Evolutionary conservation across 2,329 filamentous ascomycete genomes (phyloP), one percentile per base, ranked within the genome.

Genomic region (Penicillium sp.): DNA sequence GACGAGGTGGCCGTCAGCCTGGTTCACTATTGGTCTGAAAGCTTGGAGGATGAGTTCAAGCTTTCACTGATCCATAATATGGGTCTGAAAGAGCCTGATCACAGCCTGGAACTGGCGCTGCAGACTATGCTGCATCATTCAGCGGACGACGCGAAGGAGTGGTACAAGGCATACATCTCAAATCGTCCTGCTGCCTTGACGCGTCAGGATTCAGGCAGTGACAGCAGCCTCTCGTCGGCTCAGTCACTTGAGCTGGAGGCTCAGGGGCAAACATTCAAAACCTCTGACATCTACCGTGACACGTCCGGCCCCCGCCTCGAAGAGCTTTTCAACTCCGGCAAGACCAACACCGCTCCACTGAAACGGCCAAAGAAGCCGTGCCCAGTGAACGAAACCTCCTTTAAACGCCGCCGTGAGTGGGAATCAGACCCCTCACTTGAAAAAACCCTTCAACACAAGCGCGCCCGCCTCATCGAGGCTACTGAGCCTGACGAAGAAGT

Each of bases 141-240:
- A 11, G 48, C 25, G 2, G 35, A 54, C 1, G 62, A 65, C 12
- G 65, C 65, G 3, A 35, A 4, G 6, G n/a, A 55, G 37, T 68
- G 66, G 66, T 65, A 60, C 47, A 22, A 59, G 25, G 60, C 49
- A 6, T 58, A 63, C 58, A 10, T 28, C 12, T 35, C 50, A 11
- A 34, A 55, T 1, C 39, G 35, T 28, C 43, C n/a, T 34, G 39
- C 5, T 37, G 12, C 54, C 34, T 39, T 54, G 25, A n/a, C 47
- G 8, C 49, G 45, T n/a, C 31, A 51, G 39, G 34, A 54, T 31
- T 59, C 65, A 25, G 67, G 63, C 42, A 76, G 71, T 20, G 69
- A 71, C 12, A 77, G 76, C 15, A 78, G 75, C 12, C 59, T 78
- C 22, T 79, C 78, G 38, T 75, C 77, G 8, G 74, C 74, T 10